phyloP scores from a whole-genome alignment of 306 rosid species.

The Clitoria ternatea region DNA sequence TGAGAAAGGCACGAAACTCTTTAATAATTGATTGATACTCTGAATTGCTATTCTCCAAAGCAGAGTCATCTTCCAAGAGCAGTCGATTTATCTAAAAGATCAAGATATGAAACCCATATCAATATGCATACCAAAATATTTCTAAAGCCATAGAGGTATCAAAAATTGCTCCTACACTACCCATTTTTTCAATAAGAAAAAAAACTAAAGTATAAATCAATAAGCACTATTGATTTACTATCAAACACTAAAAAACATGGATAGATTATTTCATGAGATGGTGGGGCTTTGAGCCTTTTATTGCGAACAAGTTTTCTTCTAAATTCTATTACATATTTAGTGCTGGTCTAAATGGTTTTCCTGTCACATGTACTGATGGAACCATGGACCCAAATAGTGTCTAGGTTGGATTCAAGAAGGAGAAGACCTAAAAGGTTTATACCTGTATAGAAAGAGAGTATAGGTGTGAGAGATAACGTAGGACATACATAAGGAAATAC shows the following conservation, averaged over 20 bases:
- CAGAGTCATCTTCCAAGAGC: slow-evolving; percentile 90
- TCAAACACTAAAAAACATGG: background rate
- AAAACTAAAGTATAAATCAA: background rate
- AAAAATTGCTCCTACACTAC: background rate
- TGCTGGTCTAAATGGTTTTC: background rate
- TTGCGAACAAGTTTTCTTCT: background rate
- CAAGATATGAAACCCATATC: slow-evolving; percentile 29
- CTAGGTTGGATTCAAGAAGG: no score
- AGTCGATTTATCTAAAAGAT: slow-evolving; percentile 72
- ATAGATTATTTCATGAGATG: background rate
- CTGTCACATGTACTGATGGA: no score
- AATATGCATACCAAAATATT: slow-evolving; percentile 10
- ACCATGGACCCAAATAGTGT: no score
- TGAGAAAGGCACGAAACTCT: slow-evolving; percentile 92
- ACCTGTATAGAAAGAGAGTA: no score
- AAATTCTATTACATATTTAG: background rate
- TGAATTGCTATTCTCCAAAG: slow-evolving; percentile 55
- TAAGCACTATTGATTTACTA: background rate
- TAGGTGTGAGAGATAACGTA: no score
- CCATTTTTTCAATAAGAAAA: background rate
- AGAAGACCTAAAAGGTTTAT: no score
- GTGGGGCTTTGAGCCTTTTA: background rate
- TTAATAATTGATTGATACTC: slow-evolving; percentile 74
- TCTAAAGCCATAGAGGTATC: background rate
- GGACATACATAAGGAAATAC: no score